A percentile compares a stretch with the other conserved stretches of the same genome.
phyloP scores from a whole-genome alignment of 345 rosid genomes.

The Lumnitzera racemosa region DNA sequence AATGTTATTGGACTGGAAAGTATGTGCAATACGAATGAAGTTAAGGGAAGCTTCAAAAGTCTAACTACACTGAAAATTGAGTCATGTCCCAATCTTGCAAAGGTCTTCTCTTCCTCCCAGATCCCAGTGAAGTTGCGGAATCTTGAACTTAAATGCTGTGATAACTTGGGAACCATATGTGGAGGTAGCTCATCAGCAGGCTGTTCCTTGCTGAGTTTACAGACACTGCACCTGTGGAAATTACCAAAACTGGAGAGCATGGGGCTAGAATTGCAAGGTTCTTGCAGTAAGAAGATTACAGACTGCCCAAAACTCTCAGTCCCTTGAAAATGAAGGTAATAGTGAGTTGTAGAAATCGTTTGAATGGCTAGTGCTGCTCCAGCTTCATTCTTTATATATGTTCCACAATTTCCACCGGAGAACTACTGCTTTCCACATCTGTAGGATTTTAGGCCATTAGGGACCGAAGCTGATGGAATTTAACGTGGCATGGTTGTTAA shows the following conservation, averaged over 20 bases:
- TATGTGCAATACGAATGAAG: background rate
- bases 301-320: background rate
- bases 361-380: constrained; percentile 3
- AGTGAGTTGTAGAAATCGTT: background rate
- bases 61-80: background rate
- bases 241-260: background rate
- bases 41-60: background rate
- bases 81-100: constrained; percentile 1
- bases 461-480: too few relatives aligned
- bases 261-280: accelerated
- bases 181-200: background rate
- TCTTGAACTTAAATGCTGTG: background rate
- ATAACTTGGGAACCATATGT: background rate
- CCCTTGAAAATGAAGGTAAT: background rate
- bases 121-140: background rate
- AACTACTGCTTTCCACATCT: too few relatives aligned
- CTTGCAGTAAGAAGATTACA: background rate
- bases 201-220: background rate
- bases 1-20: background rate
- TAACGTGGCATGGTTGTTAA: too few relatives aligned
- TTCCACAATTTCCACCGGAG: too few relatives aligned
- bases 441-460: too few relatives aligned
- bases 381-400: too few relatives aligned
- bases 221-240: background rate
- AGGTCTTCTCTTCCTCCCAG: constrained; percentile 1